Conservation (phyloP, 140 eudicot species). For the Senecio squalidus region DNA sequence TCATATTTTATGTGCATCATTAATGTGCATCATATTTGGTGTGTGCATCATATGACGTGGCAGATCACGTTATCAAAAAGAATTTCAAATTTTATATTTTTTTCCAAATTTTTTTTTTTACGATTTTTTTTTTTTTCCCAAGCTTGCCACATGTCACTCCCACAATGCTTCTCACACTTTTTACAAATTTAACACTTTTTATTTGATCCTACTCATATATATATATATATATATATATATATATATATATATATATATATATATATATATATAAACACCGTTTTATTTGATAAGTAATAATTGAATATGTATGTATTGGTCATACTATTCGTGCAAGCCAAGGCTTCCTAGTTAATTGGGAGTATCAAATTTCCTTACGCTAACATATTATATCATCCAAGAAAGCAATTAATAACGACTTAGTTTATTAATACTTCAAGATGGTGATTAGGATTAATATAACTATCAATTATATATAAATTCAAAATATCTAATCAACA, state of each 20-base stretch:
- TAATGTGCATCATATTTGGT: no score
- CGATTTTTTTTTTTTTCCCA: no score
- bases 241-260: not conserved
- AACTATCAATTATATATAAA: slow-evolving; percentile 1
- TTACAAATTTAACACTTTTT: no score
- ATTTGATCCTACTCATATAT: no score
- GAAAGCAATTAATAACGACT: slow-evolving; percentile 16
- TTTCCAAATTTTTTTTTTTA: no score
- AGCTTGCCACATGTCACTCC: no score
- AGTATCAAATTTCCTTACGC: slow-evolving; percentile 21
- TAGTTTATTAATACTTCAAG: not conserved
- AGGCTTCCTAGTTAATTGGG: slow-evolving; percentile 8
- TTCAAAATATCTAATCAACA: slow-evolving; percentile 14
- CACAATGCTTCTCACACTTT: no score
- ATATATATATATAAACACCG: not conserved
- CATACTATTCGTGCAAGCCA: slow-evolving; percentile 23
- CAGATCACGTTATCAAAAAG: no score
- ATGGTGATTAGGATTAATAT: not conserved
- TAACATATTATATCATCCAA: slow-evolving; percentile 1
- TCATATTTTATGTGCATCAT: no score
- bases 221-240: no score
- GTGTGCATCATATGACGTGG: no score
- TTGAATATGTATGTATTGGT: not conserved
- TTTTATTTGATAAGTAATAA: not conserved
- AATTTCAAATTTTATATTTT: no score